Conservation (phyloP, 2,329 filamentous ascomycete species). For the Colletotrichum costaricense region DNA sequence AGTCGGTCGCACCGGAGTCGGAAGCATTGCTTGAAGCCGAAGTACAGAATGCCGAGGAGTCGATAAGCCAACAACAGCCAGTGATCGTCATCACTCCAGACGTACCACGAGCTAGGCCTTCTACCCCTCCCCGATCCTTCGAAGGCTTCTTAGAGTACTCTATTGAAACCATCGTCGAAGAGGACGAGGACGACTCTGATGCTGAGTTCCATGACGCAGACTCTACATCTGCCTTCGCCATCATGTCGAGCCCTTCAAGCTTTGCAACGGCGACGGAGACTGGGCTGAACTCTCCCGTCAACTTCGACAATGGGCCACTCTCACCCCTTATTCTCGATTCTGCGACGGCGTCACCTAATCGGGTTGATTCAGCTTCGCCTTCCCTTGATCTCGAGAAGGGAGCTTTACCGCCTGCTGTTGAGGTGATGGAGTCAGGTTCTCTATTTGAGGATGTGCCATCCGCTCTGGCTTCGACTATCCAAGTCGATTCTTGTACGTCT, state of each 20-base stretch:
- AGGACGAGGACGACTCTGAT: slow-evolving; percentile 29
- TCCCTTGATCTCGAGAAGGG: not conserved
- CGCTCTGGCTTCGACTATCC: not conserved
- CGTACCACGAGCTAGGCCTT: not conserved
- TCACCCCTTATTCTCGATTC: not conserved
- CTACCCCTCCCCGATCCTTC: not conserved
- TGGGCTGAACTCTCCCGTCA: slow-evolving; percentile 23
- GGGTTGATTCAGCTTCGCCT: not conserved
- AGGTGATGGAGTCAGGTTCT: not conserved
- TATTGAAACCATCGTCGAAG: slow-evolving; percentile 26
- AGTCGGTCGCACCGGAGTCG: slow-evolving; percentile 5
- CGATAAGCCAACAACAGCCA: not conserved
- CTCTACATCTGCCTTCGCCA: not conserved
- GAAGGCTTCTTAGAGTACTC: slow-evolving; percentile 30
- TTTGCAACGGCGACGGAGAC: slow-evolving; percentile 29
- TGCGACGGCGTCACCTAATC: not conserved
- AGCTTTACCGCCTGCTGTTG: not conserved
- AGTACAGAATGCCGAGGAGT: not conserved
- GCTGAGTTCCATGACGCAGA: slow-evolving; percentile 26
- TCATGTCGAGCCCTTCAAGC: slow-evolving; percentile 28
- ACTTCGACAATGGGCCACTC: slow-evolving; percentile 9
- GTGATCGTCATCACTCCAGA: slow-evolving; percentile 5
- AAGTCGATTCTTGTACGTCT: slow-evolving; percentile 33
- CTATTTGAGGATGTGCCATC: not conserved
- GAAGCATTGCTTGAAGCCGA: not conserved